Percentiles rank a stretch among this genome's conserved stretches.
These are phyloP conservation scores for Dissophora globulifera DNA, from an alignment of 192 early-diverging fungal species.

Conservation along the genomic window DNA sequence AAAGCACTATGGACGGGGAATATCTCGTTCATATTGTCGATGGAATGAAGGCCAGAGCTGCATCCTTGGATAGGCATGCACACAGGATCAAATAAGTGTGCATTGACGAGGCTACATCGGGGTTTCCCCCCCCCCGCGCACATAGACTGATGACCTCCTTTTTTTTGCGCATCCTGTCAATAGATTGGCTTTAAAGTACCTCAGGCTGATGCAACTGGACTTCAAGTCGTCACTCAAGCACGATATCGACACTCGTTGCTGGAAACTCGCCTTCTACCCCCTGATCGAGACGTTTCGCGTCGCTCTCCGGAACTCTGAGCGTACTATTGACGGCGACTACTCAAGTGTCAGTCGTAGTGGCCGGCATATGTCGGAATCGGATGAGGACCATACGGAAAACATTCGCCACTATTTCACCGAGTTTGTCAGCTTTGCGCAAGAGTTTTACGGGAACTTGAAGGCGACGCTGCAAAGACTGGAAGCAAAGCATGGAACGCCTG, in stretches of 20 bases:
- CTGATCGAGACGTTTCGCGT: slow-evolving; percentile 63
- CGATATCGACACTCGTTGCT: slow-evolving; percentile 63
- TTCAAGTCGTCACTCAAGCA: slow-evolving; percentile 61
- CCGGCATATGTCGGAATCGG: slow-evolving; percentile 20
- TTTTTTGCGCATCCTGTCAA: too few species aligned
- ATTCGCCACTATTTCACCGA: slow-evolving; percentile 50
- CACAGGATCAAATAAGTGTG: too few species aligned
- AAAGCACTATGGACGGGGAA: too few species aligned
- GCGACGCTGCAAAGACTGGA: slow-evolving; percentile 46
- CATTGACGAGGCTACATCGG: too few species aligned
- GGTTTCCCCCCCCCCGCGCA: too few species aligned
- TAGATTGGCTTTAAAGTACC: slow-evolving; percentile 58
- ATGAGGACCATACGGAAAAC: slow-evolving; percentile 19
- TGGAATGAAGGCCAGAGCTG: too few species aligned
- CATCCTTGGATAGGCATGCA: too few species aligned
- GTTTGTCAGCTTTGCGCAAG: slow-evolving; percentile 58
- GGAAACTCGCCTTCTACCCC: slow-evolving; percentile 65
- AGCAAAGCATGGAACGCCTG: slow-evolving; percentile 13
- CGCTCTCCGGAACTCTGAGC: slow-evolving; percentile 50
- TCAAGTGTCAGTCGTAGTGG: background rate
- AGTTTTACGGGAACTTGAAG: slow-evolving; percentile 57
- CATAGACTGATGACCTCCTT: too few species aligned
- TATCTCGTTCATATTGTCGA: too few species aligned
- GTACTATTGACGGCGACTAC: slow-evolving; percentile 5
- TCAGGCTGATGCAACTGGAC: slow-evolving; percentile 56